Evolutionary conservation across 2,329 filamentous ascomycete genomes (phyloP), one percentile per base, ranked within the genome.

Genomic region (Ophiostoma ulmi): DNA sequence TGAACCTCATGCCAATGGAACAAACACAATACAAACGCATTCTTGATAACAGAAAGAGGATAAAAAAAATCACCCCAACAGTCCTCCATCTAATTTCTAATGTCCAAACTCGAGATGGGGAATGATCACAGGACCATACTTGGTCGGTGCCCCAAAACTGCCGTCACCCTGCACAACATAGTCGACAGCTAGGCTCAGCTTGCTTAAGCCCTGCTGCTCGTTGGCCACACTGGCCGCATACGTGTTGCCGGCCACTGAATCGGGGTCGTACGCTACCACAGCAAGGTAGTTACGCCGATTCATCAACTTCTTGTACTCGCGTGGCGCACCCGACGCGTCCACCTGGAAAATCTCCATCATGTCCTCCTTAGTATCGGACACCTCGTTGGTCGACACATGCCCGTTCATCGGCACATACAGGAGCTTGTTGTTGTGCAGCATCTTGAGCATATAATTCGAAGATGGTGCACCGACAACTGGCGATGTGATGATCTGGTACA

Each of bases 281-380:
- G 94, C 93, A 14, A 94, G 89, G 77, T 98, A 99, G 78, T 97
- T 98, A 72, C 95, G 85, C 61, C 94, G 85, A 0, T 91, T 93
- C 93, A 99, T 99, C 69, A 99, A 86, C 77, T 94, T 91, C 82
- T 94, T 94, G 77, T 94, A 85, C 79, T 97, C 94, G 66, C 94
- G 86, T 0, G 89, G 84, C 48, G 88, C 84, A n/a, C 95, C 94
- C 70, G 90, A 92, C 20, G 95, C 93, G 76, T 99, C 95, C 8
- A 90, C 92, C 76, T 95, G 93, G 86, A 99, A 99, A 75, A 99
- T 96, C 83, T 99, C 95, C 91, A 99, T 97, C 95, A 99, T 99
- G 81, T 99, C 95, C 80, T 99, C 95, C 80, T 99, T 98, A 66
- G 95, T 99, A 79, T 99, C 95, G 1, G 90, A 91, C 1, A 91